A percentile compares a stretch with the other conserved stretches of the same genome.
phyloP scores from a whole-genome alignment of 2,329 filamentous ascomycete genomes.

The Tolypocladium tundrense region DNA sequence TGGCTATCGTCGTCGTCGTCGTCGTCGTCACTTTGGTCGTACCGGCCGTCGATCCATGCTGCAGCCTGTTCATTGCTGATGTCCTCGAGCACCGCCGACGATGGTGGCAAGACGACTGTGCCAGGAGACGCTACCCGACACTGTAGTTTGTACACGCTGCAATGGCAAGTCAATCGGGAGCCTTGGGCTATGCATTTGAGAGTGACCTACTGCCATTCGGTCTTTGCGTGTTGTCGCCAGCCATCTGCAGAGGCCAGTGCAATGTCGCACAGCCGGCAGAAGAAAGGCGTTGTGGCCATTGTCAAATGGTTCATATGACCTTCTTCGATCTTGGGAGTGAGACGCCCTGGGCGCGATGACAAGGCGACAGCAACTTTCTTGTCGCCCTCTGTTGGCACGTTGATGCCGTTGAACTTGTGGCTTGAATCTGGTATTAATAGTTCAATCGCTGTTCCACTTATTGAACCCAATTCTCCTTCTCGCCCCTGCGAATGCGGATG shows the following conservation, averaged over 20 bases:
- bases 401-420: no score
- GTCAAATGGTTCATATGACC: background rate
- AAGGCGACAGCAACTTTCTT: no score
- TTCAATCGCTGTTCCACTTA: no score
- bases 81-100: slow-evolving; percentile 1
- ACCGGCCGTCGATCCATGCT: background rate
- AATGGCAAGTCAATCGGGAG: background rate
- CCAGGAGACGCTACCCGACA: slow-evolving; percentile 11
- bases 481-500: no score
- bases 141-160: slow-evolving; percentile 14
- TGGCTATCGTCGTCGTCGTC: background rate
- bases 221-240: slow-evolving; percentile 14
- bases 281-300: slow-evolving; percentile 7
- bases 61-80: background rate
- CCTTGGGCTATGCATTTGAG: background rate
- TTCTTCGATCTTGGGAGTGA: no score
- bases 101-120: slow-evolving; percentile 4
- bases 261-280: slow-evolving; percentile 11
- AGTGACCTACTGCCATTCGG: slow-evolving; percentile 11
- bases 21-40: background rate
- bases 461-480: no score
- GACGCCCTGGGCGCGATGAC: no score
- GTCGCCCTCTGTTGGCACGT: no score
- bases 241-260: slow-evolving; percentile 6
- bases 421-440: no score